Conservation (phyloP, 2,329 filamentous ascomycete species). For the Ophiocordyceps polyrhachis-furcata region DNA sequence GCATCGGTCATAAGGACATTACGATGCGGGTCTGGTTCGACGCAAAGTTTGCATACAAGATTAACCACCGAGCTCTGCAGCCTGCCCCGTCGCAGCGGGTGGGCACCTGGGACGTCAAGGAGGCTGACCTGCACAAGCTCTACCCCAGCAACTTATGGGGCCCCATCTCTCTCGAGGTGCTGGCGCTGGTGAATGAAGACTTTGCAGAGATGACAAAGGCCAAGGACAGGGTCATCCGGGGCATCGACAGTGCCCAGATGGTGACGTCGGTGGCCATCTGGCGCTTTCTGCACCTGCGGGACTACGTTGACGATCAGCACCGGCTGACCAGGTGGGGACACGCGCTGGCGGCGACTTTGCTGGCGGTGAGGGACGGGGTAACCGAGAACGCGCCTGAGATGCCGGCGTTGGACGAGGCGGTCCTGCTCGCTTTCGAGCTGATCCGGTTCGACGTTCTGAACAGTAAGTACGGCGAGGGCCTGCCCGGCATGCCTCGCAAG, state of each 20-base stretch:
- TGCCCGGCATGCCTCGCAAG: slow-evolving; percentile 35
- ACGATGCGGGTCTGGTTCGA: slow-evolving; percentile 74
- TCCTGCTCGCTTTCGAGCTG: slow-evolving; percentile 72
- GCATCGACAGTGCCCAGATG: slow-evolving; percentile 48
- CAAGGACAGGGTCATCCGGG: slow-evolving; percentile 35
- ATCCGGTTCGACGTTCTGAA: slow-evolving; percentile 64
- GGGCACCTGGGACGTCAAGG: slow-evolving; percentile 55
- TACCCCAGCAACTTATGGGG: slow-evolving; percentile 23
- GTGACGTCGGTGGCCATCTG: slow-evolving; percentile 58
- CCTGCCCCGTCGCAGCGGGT: slow-evolving; percentile 27
- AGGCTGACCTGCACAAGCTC: slow-evolving; percentile 30
- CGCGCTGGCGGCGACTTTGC: slow-evolving; percentile 52
- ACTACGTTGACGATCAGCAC: slow-evolving; percentile 65
- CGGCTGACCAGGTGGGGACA: slow-evolving; percentile 70
- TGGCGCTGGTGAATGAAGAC: slow-evolving; percentile 47
- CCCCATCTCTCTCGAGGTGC: slow-evolving; percentile 37
- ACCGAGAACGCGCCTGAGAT: slow-evolving; percentile 24
- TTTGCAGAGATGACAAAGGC: slow-evolving; percentile 53
- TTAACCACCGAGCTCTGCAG: slow-evolving; percentile 38
- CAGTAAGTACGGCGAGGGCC: slow-evolving; percentile 39
- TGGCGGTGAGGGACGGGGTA: slow-evolving; percentile 34
- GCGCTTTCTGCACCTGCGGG: slow-evolving; percentile 77
- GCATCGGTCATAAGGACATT: slow-evolving; percentile 64
- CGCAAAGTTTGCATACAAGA: slow-evolving; percentile 43
- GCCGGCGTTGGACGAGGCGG: slow-evolving; percentile 49